A percentile compares a stretch with the other conserved stretches of the same genome.
Conservation (phyloP, 2,329 filamentous ascomycete species). For the Fusarium chlamydosporum region DNA sequence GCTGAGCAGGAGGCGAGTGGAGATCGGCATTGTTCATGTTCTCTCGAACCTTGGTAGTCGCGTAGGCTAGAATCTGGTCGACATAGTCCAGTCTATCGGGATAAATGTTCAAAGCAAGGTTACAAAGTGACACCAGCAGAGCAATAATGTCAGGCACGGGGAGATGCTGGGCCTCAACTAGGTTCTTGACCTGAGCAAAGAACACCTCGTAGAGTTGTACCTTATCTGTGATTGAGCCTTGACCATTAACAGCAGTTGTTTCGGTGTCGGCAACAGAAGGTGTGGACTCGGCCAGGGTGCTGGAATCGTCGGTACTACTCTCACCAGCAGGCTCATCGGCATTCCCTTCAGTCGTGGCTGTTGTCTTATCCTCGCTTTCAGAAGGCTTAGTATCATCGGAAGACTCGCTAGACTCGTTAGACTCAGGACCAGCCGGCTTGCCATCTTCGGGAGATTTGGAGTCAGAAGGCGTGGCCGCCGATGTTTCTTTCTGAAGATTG, state of each 20-base stretch:
- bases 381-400: slow-evolving; percentile 49
- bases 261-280: slow-evolving; percentile 64
- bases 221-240: slow-evolving; percentile 67
- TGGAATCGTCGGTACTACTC: slow-evolving; percentile 51
- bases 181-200: slow-evolving; percentile 93
- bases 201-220: slow-evolving; percentile 97
- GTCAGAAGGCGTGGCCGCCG: slow-evolving; percentile 30
- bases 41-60: slow-evolving; percentile 86
- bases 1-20: slow-evolving; percentile 88
- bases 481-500: slow-evolving; percentile 72
- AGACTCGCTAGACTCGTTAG: slow-evolving; percentile 46
- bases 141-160: slow-evolving; percentile 96
- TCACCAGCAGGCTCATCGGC: slow-evolving; percentile 31
- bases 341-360: slow-evolving; percentile 46
- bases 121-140: slow-evolving; percentile 91
- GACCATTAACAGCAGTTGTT: slow-evolving; percentile 63
- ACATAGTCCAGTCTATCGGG: slow-evolving; percentile 93
- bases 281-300: slow-evolving; percentile 53
- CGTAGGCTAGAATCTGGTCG: slow-evolving; percentile 92
- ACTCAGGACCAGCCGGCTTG: slow-evolving; percentile 52
- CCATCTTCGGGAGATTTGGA: slow-evolving; percentile 45
- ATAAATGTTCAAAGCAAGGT: slow-evolving; percentile 96
- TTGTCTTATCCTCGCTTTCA: slow-evolving; percentile 41
- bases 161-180: slow-evolving; percentile 91
- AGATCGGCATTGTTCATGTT: slow-evolving; percentile 96